Conservation (phyloP, 352 stramenopile genomes). For the Phytophthora fragariaefolia region DNA sequence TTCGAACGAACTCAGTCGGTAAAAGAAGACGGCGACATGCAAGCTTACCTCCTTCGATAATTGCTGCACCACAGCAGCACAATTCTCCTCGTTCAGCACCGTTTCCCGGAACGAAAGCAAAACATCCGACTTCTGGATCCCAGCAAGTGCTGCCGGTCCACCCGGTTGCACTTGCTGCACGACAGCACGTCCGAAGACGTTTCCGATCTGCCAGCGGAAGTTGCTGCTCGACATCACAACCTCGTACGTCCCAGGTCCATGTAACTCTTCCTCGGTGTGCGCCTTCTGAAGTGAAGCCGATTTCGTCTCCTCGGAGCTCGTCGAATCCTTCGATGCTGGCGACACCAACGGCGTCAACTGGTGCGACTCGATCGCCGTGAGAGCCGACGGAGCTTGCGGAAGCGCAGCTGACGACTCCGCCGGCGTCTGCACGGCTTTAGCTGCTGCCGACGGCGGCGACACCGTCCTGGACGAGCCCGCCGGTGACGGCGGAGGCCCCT, state of each 20-base stretch:
- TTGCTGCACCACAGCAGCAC: slow-evolving; percentile 74
- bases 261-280: slow-evolving; percentile 46
- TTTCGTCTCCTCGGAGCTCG: slow-evolving; percentile 18
- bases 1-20: neutral
- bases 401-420: slow-evolving; percentile 45
- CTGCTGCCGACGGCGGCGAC: slow-evolving; percentile 31
- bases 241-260: slow-evolving; percentile 78
- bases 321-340: slow-evolving; percentile 25
- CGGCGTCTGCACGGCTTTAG: slow-evolving; percentile 27
- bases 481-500: slow-evolving; percentile 13
- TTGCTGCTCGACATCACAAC: slow-evolving; percentile 79
- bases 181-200: slow-evolving; percentile 83
- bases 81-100: slow-evolving; percentile 81
- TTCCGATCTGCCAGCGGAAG: slow-evolving; percentile 86
- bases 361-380: slow-evolving; percentile 61
- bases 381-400: slow-evolving; percentile 42
- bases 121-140: slow-evolving; percentile 88
- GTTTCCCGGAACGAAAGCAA: slow-evolving; percentile 78
- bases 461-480: slow-evolving; percentile 20
- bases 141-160: slow-evolving; percentile 67
- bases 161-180: slow-evolving; percentile 77
- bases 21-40: slow-evolving; percentile 1
- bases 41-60: slow-evolving; percentile 73
- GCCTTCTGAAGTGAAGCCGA: slow-evolving; percentile 8
- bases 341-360: slow-evolving; percentile 61